Base-by-base conservation (phyloP, 768 basidiomycete genomes). In the Leucosporidium yakuticum region DNA sequence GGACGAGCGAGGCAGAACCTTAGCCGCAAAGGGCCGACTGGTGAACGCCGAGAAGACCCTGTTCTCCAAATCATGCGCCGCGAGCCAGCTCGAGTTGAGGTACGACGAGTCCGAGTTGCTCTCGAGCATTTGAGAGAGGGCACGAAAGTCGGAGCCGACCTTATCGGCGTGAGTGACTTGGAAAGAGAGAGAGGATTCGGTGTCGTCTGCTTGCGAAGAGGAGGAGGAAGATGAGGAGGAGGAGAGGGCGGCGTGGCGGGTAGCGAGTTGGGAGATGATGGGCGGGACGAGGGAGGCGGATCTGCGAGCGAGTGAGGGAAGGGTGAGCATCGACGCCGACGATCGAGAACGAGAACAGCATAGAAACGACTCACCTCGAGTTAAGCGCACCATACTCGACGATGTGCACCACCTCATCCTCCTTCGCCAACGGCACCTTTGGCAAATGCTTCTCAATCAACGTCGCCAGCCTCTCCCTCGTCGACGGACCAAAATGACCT, bases 341-440 rank as follows among this genome's bases (percentile, higher is more conserved):
- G 29, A 32, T 34, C 6, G 34, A 44, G n/a, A n/a, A n/a, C n/a
- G n/a, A n/a, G n/a, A n/a, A n/a, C n/a, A n/a, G n/a, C 14, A 34
- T 25, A 21, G 31, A 48, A 6, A 44, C 39, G 34, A 21, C 62
- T 32, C n/a, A 71, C 34, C 63, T 39, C 50, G 64, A 68, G 29
- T 74, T 69, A 23, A 68, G 39, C 51, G 70, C 68, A 4, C 75
- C 73, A 27, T 73, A 75, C 68, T 75, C 75, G 65, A 73, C 75
- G 27, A 74, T 34, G 11, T 60, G 29, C 17, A 74, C 50, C 23
- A 31, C 20, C 6, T 63, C 53, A 2, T 68, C 68, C 1, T 48
- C 60, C 50, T 32, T 48, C 0, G 32, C 49, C 32, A 70, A 54
- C 15, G 73, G 70, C 15, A 73, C 25, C 1, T 58, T 47, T 12